Evolutionary conservation across 345 rosid species (phyloP).

Genomic region (Syzygium aqueum): DNA sequence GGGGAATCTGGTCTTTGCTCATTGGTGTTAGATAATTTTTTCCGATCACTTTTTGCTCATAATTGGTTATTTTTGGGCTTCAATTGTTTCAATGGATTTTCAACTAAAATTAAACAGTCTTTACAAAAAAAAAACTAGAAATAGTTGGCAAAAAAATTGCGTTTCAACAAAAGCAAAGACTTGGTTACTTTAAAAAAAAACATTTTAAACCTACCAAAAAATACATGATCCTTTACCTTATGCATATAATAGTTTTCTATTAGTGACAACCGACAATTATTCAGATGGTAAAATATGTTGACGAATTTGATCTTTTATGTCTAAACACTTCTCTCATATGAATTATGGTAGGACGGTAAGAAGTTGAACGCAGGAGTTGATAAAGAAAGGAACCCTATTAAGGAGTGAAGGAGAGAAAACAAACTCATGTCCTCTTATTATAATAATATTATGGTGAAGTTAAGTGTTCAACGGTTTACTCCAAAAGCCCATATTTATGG

Average conservation of each 20-base stretch:
- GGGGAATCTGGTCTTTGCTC: conserved; percentile 11
- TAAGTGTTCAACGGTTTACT: not conserved
- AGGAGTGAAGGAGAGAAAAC: not conserved
- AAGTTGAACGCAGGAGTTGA: not conserved
- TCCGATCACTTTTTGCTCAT: conserved; percentile 2
- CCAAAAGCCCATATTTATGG: not conserved
- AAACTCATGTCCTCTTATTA: not conserved
- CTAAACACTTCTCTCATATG: not conserved
- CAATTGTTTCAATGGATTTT: not conserved
- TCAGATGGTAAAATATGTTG: not conserved
- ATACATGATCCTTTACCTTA: not conserved
- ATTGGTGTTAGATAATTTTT: not conserved
- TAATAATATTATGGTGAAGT: not conserved
- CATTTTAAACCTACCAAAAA: not conserved
- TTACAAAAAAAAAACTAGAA: not conserved
- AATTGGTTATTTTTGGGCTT: not conserved
- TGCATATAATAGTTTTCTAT: not conserved
- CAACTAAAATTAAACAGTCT: not conserved
- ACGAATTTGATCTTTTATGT: not conserved
- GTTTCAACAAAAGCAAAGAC: not conserved
- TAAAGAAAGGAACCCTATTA: not conserved
- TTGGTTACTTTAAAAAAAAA: not conserved
- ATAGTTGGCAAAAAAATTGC: not conserved
- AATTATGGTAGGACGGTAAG: not conserved
- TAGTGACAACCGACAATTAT: not conserved